A percentile compares a stretch with the other conserved stretches of the same genome.
phyloP scores from a whole-genome alignment of 208 protist species.

The Balamuthia mandrillaris region DNA sequence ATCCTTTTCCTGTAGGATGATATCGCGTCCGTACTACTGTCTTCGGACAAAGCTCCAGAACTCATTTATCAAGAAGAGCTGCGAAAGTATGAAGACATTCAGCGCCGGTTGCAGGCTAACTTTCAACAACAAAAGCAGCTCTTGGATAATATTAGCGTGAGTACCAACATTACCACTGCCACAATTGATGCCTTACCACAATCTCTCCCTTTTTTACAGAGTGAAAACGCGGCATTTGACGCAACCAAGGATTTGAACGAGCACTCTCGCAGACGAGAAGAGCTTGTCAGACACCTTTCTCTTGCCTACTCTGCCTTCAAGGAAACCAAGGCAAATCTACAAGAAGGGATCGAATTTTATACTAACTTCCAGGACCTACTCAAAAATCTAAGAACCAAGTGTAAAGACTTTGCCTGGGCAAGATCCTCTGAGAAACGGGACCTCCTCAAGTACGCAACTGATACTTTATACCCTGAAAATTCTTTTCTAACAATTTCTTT shows the following conservation, averaged over 20 bases:
- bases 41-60: neutral
- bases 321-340: neutral
- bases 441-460: neutral
- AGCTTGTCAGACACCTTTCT: neutral
- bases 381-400: neutral
- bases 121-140: neutral
- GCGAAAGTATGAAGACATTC: neutral
- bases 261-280: neutral
- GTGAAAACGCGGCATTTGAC: neutral
- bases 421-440: neutral
- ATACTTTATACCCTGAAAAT: neutral
- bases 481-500: neutral
- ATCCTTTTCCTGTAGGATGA: neutral
- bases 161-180: neutral
- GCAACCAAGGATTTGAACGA: neutral
- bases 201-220: neutral
- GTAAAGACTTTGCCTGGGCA: constrained; percentile 7
- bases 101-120: neutral
- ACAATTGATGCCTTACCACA: neutral
- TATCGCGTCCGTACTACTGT: neutral
- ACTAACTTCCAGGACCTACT: constrained; percentile 1
- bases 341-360: constrained; percentile 10
- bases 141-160: neutral
- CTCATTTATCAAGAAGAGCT: neutral
- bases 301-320: neutral